Base-by-base conservation (phyloP, 2,329 filamentous ascomycete species). In the Rhytidhysteron rufulum region DNA sequence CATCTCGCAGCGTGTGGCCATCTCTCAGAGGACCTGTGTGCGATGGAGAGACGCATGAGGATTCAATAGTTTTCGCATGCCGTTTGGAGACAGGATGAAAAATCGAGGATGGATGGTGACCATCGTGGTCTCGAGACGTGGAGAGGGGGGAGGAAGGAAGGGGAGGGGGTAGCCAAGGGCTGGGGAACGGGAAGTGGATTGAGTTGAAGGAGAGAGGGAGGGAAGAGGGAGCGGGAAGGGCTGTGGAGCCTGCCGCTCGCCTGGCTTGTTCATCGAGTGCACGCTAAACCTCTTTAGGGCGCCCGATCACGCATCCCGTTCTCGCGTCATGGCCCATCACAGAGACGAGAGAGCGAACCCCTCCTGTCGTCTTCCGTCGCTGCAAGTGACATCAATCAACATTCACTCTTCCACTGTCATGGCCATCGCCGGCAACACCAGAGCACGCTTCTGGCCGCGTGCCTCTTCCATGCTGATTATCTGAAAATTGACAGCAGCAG, bases 401-500 rank as follows among this genome's bases (percentile, higher is more conserved):
- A 5, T 15, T 21, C 18, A 21, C 17, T 20, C 16, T 35, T 15
- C 8, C 16, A 35, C n/a, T n/a, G n/a, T n/a, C n/a, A 35, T 35
- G 33, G 16, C 33, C 16, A 20, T 21, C 21, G n/a, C 33, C 5
- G 15, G 18, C 10, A 18, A 8, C 10, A 24, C 33, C 19, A 20
- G 16, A 13, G 24, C 18, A 9, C 33, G 16, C 33, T 35, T 35
- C 20, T 35, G 33, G 33, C 20, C 24, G 33, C 33, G 19, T n/a
- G 33, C 33, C 5, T 6, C 19, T 19, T 17, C 19, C 13, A 35
- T 35, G n/a, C 33, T 35, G 17, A 21, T 35, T 24, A 35, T 35
- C 19, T 35, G 33, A 35, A 15, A 15, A 15, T 4, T 4, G 5
- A 21, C 6, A 21, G 7, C 33, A 20, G 16, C 16, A 10, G 21